Conservation (phyloP, 306 rosid genomes). For the Cucumis cinereus region DNA sequence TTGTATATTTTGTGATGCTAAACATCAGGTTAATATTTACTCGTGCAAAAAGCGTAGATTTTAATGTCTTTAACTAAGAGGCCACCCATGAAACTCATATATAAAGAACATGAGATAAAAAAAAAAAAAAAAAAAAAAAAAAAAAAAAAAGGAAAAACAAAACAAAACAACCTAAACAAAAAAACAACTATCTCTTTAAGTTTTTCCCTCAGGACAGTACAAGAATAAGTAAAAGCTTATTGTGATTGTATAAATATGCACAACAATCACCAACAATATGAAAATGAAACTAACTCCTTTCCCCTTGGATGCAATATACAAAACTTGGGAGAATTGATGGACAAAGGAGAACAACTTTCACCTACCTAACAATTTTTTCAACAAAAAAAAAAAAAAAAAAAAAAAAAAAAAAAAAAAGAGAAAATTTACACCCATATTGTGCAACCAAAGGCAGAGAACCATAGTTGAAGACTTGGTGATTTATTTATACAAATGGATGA, state of each 20-base stretch:
- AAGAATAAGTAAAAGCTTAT: background rate
- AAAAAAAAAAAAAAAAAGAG: background rate
- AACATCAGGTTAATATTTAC: no score
- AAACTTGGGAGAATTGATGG: background rate
- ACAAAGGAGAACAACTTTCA: background rate
- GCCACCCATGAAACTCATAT: background rate
- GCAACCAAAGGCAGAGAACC: background rate
- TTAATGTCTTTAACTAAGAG: background rate
- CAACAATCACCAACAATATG: background rate
- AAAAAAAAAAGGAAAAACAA: background rate
- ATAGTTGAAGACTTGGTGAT: background rate
- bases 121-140: background rate
- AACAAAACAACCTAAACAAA: background rate
- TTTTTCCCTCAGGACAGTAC: background rate
- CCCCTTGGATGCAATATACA: background rate
- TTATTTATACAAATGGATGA: conserved; percentile 1
- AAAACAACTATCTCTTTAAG: background rate
- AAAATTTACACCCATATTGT: background rate
- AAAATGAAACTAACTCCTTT: background rate
- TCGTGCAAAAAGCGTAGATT: no score
- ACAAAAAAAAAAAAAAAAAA: background rate
- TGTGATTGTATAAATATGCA: background rate
- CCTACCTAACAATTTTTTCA: background rate
- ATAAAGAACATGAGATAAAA: background rate
- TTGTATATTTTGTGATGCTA: no score